A percentile compares a stretch with the other conserved stretches of the same genome.
Conservation (phyloP, 192 early-diverging fungal species). For the Cetraspora pellucida region DNA sequence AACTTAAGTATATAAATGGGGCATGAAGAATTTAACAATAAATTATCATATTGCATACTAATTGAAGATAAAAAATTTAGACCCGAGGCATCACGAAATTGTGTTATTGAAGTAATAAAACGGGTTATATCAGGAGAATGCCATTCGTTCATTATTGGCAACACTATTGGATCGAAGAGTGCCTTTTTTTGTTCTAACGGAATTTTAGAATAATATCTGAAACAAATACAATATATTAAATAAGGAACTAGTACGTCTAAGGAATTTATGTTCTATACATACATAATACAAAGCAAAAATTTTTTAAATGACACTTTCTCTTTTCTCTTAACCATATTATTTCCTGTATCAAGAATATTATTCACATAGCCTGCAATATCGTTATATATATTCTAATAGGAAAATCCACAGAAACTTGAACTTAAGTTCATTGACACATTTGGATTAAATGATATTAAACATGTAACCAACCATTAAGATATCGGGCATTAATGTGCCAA, state of each 20-base stretch:
- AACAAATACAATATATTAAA: not conserved
- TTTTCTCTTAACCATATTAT: not conserved
- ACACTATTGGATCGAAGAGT: conserved; percentile 5
- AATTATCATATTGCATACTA: not conserved
- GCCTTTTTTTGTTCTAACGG: conserved; percentile 9
- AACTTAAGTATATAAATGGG: too few relatives aligned
- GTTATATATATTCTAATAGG: conserved; percentile 3
- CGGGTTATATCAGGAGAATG: not conserved
- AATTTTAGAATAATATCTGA: conserved; percentile 3
- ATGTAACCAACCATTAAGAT: conserved; percentile 7
- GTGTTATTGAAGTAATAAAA: not conserved
- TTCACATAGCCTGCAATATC: conserved; percentile 4
- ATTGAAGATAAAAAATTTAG: not conserved
- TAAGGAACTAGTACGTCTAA: too few relatives aligned
- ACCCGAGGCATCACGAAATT: not conserved
- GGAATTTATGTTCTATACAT: not conserved
- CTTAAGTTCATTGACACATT: not conserved
- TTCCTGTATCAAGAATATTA: not conserved
- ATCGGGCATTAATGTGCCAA: not conserved
- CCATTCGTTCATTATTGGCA: not conserved
- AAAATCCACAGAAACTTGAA: not conserved
- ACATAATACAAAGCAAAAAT: conserved; percentile 12
- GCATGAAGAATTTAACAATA: not conserved
- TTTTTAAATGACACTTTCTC: not conserved
- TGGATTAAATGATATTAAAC: not conserved